These are phyloP conservation scores for Epichloe sp. DNA, from an alignment of 2,329 filamentous ascomycete species.

Conservation along the genomic window DNA sequence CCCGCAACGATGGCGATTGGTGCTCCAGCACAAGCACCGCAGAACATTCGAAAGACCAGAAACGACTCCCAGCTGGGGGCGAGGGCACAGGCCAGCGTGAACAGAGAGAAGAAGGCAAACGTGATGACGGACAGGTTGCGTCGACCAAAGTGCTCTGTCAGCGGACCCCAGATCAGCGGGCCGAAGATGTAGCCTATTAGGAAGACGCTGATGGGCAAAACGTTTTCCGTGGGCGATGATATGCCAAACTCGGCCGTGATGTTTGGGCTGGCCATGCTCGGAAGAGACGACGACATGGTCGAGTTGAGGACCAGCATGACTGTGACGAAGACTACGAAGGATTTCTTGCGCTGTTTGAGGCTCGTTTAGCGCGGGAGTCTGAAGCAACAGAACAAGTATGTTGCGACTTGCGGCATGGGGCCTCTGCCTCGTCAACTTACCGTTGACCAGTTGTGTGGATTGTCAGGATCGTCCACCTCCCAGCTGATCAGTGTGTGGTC, in stretches of 20 bases:
- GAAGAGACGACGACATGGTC: slow-evolving; percentile 52
- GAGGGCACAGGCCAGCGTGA: slow-evolving; percentile 39
- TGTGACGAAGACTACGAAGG: slow-evolving; percentile 37
- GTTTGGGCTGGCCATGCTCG: slow-evolving; percentile 46
- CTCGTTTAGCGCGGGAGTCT: not conserved
- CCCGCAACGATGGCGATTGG: slow-evolving; percentile 47
- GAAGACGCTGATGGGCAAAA: slow-evolving; percentile 50
- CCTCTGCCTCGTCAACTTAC: slow-evolving; percentile 12
- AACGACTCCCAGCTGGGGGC: slow-evolving; percentile 36
- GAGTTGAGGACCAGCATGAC: slow-evolving; percentile 52
- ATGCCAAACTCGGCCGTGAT: slow-evolving; percentile 46
- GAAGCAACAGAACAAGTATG: too few relatives aligned
- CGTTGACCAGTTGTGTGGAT: slow-evolving; percentile 39
- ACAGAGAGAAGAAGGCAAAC: slow-evolving; percentile 32
- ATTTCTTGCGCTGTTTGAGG: slow-evolving; percentile 34
- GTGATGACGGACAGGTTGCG: slow-evolving; percentile 27
- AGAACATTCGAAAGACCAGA: slow-evolving; percentile 39
- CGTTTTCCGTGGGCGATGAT: slow-evolving; percentile 29
- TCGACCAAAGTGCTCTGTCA: slow-evolving; percentile 50
- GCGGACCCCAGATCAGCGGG: slow-evolving; percentile 48
- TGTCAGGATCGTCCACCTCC: slow-evolving; percentile 34
- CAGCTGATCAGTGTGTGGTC: slow-evolving; percentile 29
- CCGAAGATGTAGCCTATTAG: slow-evolving; percentile 51
- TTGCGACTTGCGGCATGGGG: too few relatives aligned
- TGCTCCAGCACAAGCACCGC: slow-evolving; percentile 36